phyloP scores from a whole-genome alignment of 441 rosid genomes.

The Gossypium gossypioides region DNA sequence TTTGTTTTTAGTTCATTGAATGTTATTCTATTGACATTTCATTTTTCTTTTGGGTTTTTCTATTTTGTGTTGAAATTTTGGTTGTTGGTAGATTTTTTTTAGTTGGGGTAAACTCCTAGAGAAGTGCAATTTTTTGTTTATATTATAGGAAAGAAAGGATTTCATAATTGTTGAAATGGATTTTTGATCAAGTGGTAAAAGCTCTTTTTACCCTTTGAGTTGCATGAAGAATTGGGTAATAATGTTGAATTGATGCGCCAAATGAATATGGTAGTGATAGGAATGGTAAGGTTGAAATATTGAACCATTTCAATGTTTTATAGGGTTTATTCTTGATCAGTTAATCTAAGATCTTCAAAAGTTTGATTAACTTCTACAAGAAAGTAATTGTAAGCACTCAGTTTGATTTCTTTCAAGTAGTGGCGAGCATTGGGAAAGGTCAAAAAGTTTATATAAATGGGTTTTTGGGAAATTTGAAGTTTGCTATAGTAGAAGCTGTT shows the following conservation, averaged over 20 bases:
- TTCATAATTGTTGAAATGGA: neutral
- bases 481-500: constrained; percentile 84
- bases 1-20: neutral
- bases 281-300: constrained; percentile 29
- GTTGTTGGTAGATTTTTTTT: neutral
- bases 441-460: constrained; percentile 66
- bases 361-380: constrained; percentile 48
- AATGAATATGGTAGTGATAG: constrained; percentile 16
- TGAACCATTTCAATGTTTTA: constrained; percentile 41
- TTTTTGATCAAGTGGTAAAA: neutral
- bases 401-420: constrained; percentile 23
- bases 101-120: neutral
- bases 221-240: neutral
- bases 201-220: neutral
- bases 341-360: constrained; percentile 59
- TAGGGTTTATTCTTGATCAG: constrained; percentile 58
- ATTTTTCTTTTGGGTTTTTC: too few relatives aligned
- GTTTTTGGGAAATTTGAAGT: constrained; percentile 60
- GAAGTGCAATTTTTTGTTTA: neutral
- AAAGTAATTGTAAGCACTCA: constrained; percentile 20
- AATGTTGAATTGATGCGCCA: too few relatives aligned
- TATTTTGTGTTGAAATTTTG: neutral
- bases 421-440: constrained; percentile 60
- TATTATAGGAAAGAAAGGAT: neutral
- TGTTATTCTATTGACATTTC: neutral